phyloP scores from a whole-genome alignment of 805 yeast genomes.

The Spathaspora gorwiae region DNA sequence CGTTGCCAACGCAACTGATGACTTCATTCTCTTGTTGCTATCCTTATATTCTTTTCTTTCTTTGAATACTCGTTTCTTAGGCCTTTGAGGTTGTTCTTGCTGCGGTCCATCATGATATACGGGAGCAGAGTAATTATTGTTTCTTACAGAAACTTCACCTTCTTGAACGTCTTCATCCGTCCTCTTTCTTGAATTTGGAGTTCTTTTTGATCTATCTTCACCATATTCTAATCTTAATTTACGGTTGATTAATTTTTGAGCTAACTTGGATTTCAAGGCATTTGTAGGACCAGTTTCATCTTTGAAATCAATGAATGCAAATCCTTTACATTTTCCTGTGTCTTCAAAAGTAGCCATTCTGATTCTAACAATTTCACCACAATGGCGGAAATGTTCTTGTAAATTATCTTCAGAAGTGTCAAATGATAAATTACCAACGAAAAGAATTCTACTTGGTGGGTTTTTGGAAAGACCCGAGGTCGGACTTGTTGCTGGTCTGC shows the following conservation, averaged over 20 bases:
- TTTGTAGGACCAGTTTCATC: conserved; percentile 76
- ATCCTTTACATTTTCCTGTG: conserved; percentile 93
- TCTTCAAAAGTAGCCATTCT: conserved; percentile 99
- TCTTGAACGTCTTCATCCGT: conserved; percentile 19
- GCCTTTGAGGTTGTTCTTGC: conserved; percentile 5
- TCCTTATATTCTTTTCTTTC: conserved; percentile 15
- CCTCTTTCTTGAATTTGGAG: conserved; percentile 38
- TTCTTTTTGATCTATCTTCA: conserved; percentile 84
- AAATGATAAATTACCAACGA: conserved; percentile 90
- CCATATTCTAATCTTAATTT: conserved; percentile 86
- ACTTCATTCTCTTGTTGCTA: conserved; percentile 50
- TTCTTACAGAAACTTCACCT: conserved; percentile 10
- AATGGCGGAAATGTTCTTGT: conserved; percentile 79
- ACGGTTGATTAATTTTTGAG: conserved; percentile 66
- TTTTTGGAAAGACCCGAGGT: conserved; percentile 52
- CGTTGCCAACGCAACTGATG: conserved; percentile 81
- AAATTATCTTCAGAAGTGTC: conserved; percentile 81
- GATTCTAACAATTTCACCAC: conserved; percentile 79
- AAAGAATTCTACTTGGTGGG: conserved; percentile 84
- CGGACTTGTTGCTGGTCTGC: conserved; percentile 64
- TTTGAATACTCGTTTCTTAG: conserved; percentile 5
- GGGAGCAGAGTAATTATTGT: neutral
- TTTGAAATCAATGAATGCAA: conserved; percentile 84
- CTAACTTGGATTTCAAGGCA: conserved; percentile 70
- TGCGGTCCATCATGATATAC: neutral